Percentiles rank a stretch among this genome's conserved stretches.
Evolutionary conservation across 495 filamentous ascomycete species (phyloP).

Genomic region (Trichocladium uniseriatum): DNA sequence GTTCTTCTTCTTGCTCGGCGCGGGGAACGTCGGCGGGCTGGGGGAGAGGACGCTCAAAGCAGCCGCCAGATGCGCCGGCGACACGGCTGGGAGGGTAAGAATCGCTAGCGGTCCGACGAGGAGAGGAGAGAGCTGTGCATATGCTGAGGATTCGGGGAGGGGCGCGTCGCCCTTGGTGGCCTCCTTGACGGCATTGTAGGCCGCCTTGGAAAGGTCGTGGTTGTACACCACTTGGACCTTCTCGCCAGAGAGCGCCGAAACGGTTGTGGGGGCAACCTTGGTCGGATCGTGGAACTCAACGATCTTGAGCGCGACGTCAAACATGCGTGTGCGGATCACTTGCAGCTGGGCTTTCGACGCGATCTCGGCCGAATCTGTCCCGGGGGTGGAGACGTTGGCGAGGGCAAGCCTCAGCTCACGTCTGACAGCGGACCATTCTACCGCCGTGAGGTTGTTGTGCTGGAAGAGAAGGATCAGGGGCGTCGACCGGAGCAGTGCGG

Average conservation of each 20-base stretch:
- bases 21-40: constrained; percentile 59
- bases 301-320: constrained; percentile 71
- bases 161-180: constrained; percentile 34
- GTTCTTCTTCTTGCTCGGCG: constrained; percentile 61
- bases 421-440: constrained; percentile 79
- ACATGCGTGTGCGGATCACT: constrained; percentile 79
- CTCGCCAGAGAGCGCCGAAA: constrained; percentile 26
- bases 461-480: constrained; percentile 90
- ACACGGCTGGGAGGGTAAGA: constrained; percentile 72
- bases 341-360: constrained; percentile 59
- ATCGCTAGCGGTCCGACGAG: constrained; percentile 71
- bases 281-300: constrained; percentile 77
- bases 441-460: constrained; percentile 86
- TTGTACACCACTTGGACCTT: constrained; percentile 39
- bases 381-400: constrained; percentile 39
- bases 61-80: constrained; percentile 70
- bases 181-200: constrained; percentile 49
- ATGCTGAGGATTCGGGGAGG: constrained; percentile 35
- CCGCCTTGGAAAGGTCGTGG: constrained; percentile 66
- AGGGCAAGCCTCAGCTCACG: constrained; percentile 69
- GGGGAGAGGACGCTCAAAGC: constrained; percentile 69
- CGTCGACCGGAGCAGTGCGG: constrained; percentile 79
- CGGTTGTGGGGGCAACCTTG: constrained; percentile 15
- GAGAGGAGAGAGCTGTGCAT: constrained; percentile 58
- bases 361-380: constrained; percentile 15